These are phyloP conservation scores for Ramularia endophylla DNA, from an alignment of 2,329 filamentous ascomycete species.

Conservation along the genomic window DNA sequence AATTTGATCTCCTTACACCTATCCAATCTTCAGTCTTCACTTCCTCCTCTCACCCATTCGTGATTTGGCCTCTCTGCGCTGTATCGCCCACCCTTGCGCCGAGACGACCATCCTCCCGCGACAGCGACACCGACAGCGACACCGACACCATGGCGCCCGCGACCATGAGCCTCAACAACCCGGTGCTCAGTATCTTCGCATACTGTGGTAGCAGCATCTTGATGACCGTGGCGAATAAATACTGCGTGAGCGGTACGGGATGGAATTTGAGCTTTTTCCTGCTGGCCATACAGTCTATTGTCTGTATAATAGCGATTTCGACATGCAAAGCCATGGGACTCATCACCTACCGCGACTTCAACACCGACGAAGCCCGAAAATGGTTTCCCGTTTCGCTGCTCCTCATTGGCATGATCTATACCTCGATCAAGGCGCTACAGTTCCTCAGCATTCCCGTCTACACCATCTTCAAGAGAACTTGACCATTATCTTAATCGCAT, in stretches of 20 bases:
- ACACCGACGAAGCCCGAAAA: constrained; percentile 81
- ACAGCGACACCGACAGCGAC: no score
- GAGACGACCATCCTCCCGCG: no score
- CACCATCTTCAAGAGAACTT: constrained; percentile 99
- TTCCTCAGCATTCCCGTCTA: constrained; percentile 97
- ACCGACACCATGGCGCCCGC: constrained; percentile 43
- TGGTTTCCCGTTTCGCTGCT: constrained; percentile 97
- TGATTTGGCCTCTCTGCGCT: no score
- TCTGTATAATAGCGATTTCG: constrained; percentile 81
- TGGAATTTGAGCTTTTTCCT: constrained; percentile 99
- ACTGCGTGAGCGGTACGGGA: constrained; percentile 79
- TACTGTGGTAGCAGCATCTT: constrained; percentile 97
- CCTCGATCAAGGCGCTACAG: constrained; percentile 89
- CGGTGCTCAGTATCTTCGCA: constrained; percentile 71
- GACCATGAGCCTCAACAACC: constrained; percentile 54
- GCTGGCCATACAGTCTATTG: constrained; percentile 83
- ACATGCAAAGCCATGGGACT: constrained; percentile 73
- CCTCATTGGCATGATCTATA: constrained; percentile 99
- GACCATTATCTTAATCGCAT: constrained; percentile 97
- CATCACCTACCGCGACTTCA: constrained; percentile 81
- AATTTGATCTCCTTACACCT: no score
- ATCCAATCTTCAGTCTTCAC: no score
- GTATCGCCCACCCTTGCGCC: no score
- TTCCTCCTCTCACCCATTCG: no score
- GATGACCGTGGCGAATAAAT: constrained; percentile 99